Percentiles rank a stretch among this genome's conserved stretches.
These are phyloP conservation scores for Entomortierella lignicola DNA, from an alignment of 192 early-diverging fungal genomes.

Conservation along the genomic window DNA sequence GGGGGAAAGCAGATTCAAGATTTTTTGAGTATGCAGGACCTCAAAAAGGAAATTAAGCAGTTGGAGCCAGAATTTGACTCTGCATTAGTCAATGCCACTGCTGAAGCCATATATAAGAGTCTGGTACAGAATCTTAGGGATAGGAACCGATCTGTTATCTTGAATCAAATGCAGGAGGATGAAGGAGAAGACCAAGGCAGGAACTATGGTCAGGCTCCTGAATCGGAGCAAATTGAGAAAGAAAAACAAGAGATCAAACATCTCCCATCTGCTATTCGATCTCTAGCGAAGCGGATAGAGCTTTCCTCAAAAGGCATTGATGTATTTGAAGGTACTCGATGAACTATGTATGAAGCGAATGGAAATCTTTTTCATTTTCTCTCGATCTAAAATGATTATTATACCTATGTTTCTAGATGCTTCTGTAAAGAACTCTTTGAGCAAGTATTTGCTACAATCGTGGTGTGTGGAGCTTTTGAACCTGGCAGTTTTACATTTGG, in stretches of 20 bases:
- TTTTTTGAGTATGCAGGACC: conserved; percentile 44
- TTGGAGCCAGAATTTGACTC: conserved; percentile 50
- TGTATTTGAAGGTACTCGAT: conserved; percentile 33
- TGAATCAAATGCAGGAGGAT: conserved; percentile 21
- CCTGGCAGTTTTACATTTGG: not conserved
- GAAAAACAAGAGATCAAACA: not conserved
- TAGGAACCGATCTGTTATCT: conserved; percentile 32
- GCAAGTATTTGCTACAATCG: conserved; percentile 47
- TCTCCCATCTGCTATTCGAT: not conserved
- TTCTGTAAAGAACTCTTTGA: conserved; percentile 34
- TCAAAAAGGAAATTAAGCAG: conserved; percentile 26
- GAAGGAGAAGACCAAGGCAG: conserved; percentile 11
- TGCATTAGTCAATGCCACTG: conserved; percentile 27
- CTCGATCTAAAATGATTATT: too few relatives aligned
- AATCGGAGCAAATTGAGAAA: not conserved
- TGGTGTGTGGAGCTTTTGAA: conserved; percentile 30
- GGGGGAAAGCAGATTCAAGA: conserved; percentile 36
- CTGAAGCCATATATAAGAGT: conserved; percentile 23
- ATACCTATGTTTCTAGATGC: conserved; percentile 4
- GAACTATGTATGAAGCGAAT: too few relatives aligned
- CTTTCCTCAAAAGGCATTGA: conserved; percentile 31
- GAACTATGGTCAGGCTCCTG: too few relatives aligned
- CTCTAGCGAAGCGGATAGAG: conserved; percentile 22
- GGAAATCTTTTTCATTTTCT: too few relatives aligned
- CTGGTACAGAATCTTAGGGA: conserved; percentile 36